Evolutionary conservation across 2,329 filamentous ascomycete genomes (phyloP), one percentile per base, ranked within the genome.

Genomic region (Colletotrichum sp.): DNA sequence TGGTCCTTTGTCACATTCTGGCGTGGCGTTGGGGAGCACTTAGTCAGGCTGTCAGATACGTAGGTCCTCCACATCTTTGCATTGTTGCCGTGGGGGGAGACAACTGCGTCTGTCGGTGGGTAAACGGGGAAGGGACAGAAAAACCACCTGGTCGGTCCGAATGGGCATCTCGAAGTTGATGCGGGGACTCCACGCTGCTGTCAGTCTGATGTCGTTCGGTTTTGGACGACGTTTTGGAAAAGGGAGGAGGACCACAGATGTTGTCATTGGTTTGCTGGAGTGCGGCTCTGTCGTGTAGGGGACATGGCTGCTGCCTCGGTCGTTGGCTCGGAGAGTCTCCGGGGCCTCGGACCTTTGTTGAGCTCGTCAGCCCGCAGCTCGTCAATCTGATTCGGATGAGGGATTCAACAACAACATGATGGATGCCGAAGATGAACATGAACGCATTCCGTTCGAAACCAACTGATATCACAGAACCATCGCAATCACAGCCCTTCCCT

Each of bases 241-340:
- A 22, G n/a, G 30, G 67, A 19, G 22, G 49, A 16, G 34, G 7
- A n/a, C 12, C 25, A 49, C 29, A 62, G 55, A 11, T 29, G 32
- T 49, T 49, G 30, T 71, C 39, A 49, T 62, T 29, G 34, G 29
- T 30, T 34, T 62, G 16, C 16, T 32, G 36, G 4, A 25, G n/a
- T 29, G 73, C 61, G 57, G 73, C 63, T 76, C 69, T 57, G 36
- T 57, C 15, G 55, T 52, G 52, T 22, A 67, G 39, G 72, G 63
- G 69, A 68, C 55, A 72, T 68, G 72, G 72, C 69, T 68, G 69
- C 65, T 27, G 0, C 27, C 44, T 64, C 72, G 72, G 72, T 27
- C 25, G 72, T 71, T 75, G 73, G 55, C 73, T 76, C 63, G 73
- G 69, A 57, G 57, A 34, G 25, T 72, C 57, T 64, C 69, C 73